A percentile compares a stretch with the other conserved stretches of the same genome.
These are phyloP conservation scores for Hypoxylon fuscum DNA, from an alignment of 495 filamentous ascomycete genomes.

Conservation along the genomic window DNA sequence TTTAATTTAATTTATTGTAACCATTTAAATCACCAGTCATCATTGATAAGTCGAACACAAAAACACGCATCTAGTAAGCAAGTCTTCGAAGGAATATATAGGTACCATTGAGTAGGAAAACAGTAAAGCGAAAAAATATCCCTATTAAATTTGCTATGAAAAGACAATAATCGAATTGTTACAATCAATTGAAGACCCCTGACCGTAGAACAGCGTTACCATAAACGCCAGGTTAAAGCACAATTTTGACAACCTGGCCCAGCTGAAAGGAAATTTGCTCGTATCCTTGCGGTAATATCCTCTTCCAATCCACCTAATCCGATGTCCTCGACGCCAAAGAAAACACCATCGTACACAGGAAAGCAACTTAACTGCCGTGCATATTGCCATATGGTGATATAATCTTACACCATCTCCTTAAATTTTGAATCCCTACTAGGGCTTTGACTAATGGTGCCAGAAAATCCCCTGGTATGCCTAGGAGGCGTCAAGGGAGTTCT, in stretches of 20 bases:
- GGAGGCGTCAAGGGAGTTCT: conserved; percentile 26
- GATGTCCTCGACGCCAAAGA: not conserved
- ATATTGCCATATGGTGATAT: too few species aligned
- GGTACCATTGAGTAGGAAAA: too few species aligned
- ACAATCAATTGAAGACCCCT: conserved; percentile 18
- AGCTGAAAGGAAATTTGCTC: conserved; percentile 9
- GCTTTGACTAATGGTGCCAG: conserved; percentile 45
- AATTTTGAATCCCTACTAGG: conserved; percentile 55
- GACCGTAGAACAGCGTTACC: not conserved
- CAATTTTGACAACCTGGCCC: conserved; percentile 6
- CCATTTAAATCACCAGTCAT: too few species aligned
- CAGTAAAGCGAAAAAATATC: too few species aligned
- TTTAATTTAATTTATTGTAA: too few species aligned
- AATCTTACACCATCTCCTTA: conserved; percentile 48
- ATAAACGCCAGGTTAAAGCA: conserved; percentile 14
- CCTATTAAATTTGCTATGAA: too few species aligned
- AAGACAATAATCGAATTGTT: conserved; percentile 1
- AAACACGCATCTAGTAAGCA: too few species aligned
- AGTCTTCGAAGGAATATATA: too few species aligned
- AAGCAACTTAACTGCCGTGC: too few species aligned
- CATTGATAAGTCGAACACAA: too few species aligned
- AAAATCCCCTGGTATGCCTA: conserved; percentile 27
- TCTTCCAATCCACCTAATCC: not conserved
- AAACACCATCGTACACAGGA: not conserved
- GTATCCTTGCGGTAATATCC: conserved; percentile 15